These are phyloP conservation scores for Heliosperma pusillum DNA, from an alignment of 148 eudicot species.

Conservation along the genomic window DNA sequence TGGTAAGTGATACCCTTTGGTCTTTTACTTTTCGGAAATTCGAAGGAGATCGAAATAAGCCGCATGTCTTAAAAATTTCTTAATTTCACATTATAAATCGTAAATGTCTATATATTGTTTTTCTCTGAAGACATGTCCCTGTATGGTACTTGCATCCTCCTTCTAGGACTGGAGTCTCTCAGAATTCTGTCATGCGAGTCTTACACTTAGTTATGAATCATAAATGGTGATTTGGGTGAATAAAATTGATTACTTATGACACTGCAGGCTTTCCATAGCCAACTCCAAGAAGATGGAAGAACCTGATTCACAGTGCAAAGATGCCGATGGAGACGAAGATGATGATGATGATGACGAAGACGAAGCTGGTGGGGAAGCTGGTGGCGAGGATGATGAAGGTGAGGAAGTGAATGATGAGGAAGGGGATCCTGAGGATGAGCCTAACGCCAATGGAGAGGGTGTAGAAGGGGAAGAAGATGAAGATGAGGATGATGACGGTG, in stretches of 20 bases:
- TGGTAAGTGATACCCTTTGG: constrained; percentile 26
- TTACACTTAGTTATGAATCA: too few relatives aligned
- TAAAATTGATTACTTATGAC: neutral
- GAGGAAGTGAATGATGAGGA: constrained; percentile 31
- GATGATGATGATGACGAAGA: constrained; percentile 29
- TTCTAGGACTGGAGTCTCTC: too few relatives aligned
- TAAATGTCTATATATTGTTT: too few relatives aligned
- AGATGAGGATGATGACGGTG: constrained; percentile 23
- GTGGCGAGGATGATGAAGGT: constrained; percentile 28
- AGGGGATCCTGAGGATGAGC: constrained; percentile 30
- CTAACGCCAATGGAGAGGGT: constrained; percentile 33
- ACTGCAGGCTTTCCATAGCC: constrained; percentile 22
- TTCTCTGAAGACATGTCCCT: too few relatives aligned
- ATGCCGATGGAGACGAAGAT: constrained; percentile 29
- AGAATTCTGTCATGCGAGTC: too few relatives aligned
- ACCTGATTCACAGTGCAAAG: constrained; percentile 31
- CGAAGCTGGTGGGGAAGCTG: constrained; percentile 19
- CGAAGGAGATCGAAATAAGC: neutral
- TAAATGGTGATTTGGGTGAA: too few relatives aligned
- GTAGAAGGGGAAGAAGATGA: constrained; percentile 34
- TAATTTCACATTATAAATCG: too few relatives aligned
- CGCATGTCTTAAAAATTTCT: too few relatives aligned
- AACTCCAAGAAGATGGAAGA: constrained; percentile 17
- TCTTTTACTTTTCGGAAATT: neutral
- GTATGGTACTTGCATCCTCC: too few relatives aligned